Evolutionary conservation across 164 flowering plant species (phyloP).

Genomic region (Vitis riparia): DNA sequence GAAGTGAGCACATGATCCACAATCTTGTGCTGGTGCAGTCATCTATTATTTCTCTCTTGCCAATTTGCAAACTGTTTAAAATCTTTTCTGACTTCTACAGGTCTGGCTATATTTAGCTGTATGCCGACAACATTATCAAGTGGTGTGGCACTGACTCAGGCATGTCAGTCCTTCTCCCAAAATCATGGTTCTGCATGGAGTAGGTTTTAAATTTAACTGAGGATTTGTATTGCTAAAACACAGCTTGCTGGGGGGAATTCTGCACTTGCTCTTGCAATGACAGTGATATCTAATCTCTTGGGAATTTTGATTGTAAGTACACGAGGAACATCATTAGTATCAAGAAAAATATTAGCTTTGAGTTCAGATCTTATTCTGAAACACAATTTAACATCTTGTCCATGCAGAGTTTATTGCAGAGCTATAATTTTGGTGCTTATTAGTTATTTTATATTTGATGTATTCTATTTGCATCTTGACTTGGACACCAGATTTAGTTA

Average conservation of each 20-base stretch:
- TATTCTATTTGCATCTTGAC: too few species aligned
- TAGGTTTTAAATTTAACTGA: constrained; percentile 9
- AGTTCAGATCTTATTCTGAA: too few species aligned
- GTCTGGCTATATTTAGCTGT: constrained; percentile 85
- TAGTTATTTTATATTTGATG: too few species aligned
- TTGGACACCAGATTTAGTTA: too few species aligned
- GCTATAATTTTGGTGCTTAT: too few species aligned
- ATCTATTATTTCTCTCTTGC: neutral
- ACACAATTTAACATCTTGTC: too few species aligned
- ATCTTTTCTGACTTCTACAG: constrained; percentile 30
- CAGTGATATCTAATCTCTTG: constrained; percentile 71
- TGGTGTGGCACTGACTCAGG: constrained; percentile 94
- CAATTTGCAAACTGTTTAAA: neutral
- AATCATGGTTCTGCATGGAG: neutral
- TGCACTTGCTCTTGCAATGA: constrained; percentile 93
- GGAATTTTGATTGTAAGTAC: constrained; percentile 80
- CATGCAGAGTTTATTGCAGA: too few species aligned
- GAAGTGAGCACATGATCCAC: neutral
- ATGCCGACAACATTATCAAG: constrained; percentile 98
- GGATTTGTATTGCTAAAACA: constrained; percentile 17
- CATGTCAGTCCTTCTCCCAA: constrained; percentile 4
- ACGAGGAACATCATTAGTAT: too few species aligned
- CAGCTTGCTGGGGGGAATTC: constrained; percentile 96
- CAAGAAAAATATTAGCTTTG: too few species aligned
- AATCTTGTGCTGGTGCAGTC: too few species aligned